phyloP scores from a whole-genome alignment of 2,329 filamentous ascomycete species.

The Beauveria asiatica region DNA sequence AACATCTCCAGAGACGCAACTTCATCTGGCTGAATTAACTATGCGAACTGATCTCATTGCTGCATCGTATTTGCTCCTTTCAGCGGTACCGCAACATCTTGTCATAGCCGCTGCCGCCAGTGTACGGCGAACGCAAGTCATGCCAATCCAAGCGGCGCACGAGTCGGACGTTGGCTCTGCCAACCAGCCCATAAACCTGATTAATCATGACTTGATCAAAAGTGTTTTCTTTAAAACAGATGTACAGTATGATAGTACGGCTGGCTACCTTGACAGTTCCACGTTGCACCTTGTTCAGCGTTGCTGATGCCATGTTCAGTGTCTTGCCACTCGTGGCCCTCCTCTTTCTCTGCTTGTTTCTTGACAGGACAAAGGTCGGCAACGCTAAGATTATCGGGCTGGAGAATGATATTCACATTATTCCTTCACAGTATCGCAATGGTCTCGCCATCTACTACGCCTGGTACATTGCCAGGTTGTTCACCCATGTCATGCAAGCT shows the following conservation, averaged over 20 bases:
- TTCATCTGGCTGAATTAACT: not conserved
- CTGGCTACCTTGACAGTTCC: not conserved
- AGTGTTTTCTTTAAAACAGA: conserved; percentile 23
- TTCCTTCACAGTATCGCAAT: conserved; percentile 53
- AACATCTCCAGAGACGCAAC: not conserved
- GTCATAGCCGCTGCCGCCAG: not conserved
- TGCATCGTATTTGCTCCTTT: not conserved
- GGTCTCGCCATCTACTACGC: conserved; percentile 58
- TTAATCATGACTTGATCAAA: conserved; percentile 15
- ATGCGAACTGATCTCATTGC: not conserved
- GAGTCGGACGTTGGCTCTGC: conserved; percentile 14
- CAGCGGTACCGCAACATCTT: not conserved
- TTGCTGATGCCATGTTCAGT: conserved; percentile 25
- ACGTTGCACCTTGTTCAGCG: not conserved
- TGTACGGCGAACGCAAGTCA: not conserved
- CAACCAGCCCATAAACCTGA: not conserved
- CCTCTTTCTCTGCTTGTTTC: conserved; percentile 55
- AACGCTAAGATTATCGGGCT: conserved; percentile 60
- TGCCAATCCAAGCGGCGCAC: conserved; percentile 15
- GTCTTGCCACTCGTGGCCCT: conserved; percentile 55
- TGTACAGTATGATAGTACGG: conserved; percentile 13
- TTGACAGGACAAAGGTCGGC: conserved; percentile 65
- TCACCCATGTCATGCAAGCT: not conserved
- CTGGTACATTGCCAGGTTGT: conserved; percentile 49
- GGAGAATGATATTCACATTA: conserved; percentile 48